These are phyloP conservation scores for Casuarina cunninghamiana DNA, from an alignment of 306 rosid genomes.

Conservation along the genomic window DNA sequence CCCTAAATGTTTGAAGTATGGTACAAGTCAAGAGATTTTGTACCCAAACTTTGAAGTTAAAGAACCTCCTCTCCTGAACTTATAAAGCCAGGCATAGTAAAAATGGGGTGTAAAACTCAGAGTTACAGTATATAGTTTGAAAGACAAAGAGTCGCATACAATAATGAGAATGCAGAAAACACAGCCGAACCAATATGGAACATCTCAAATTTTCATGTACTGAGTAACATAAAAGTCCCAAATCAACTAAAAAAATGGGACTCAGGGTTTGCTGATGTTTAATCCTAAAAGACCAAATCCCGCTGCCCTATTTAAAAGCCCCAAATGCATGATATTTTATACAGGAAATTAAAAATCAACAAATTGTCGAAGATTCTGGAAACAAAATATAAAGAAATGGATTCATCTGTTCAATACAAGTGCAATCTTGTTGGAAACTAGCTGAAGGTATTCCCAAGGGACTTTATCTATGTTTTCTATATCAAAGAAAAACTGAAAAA, in stretches of 20 bases:
- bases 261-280: neutral
- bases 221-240: neutral
- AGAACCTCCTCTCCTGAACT: neutral
- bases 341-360: neutral
- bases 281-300: neutral
- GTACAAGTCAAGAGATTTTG: neutral
- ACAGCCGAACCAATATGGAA: neutral
- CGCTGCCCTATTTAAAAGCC: neutral
- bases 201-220: neutral
- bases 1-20: constrained; percentile 4
- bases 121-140: neutral
- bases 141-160: neutral
- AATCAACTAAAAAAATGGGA: neutral
- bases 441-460: constrained; percentile 1
- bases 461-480: neutral
- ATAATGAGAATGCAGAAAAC: neutral
- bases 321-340: neutral
- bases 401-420: neutral
- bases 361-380: neutral
- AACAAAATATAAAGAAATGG: neutral
- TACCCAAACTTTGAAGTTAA: neutral
- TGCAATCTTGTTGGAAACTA: constrained; percentile 7
- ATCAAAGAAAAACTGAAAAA: neutral
- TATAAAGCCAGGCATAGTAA: neutral
- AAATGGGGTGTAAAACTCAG: neutral